Conservation (phyloP, 257 asterid genomes). For the Solanum medicagineum region DNA sequence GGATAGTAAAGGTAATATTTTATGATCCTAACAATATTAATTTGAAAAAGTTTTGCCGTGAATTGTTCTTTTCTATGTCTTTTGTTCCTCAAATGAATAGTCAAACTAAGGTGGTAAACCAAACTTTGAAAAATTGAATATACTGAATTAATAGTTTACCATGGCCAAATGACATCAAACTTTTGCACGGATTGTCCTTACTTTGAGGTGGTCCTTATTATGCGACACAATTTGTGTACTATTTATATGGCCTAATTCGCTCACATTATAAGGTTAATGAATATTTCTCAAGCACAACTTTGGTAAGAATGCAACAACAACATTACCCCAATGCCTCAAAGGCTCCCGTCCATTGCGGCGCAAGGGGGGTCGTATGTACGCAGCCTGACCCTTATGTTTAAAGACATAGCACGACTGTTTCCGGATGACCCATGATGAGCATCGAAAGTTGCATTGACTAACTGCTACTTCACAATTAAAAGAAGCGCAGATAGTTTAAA, state of each 20-base stretch:
- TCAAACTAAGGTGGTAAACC: background rate
- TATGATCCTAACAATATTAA: background rate
- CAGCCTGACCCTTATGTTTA: too few relatives aligned
- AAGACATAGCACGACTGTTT: too few relatives aligned
- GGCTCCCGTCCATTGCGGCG: too few relatives aligned
- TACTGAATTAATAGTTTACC: background rate
- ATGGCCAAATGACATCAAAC: background rate
- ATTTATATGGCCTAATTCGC: background rate
- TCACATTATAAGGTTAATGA: background rate
- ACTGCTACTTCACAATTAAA: too few relatives aligned
- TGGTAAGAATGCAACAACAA: too few relatives aligned
- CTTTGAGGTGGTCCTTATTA: background rate
- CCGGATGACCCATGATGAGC: too few relatives aligned
- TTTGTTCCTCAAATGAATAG: background rate
- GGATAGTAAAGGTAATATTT: too few relatives aligned
- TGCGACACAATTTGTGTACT: background rate
- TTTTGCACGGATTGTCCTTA: background rate
- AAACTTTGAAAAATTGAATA: background rate
- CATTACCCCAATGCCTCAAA: too few relatives aligned
- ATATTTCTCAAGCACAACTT: background rate
- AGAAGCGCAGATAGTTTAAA: too few relatives aligned
- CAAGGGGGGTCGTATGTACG: too few relatives aligned
- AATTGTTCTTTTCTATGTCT: too few relatives aligned
- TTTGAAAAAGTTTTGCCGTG: background rate
- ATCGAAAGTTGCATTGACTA: too few relatives aligned